phyloP scores from a whole-genome alignment of 1,139 yeast species.

The Lizanozyma gosingica region DNA sequence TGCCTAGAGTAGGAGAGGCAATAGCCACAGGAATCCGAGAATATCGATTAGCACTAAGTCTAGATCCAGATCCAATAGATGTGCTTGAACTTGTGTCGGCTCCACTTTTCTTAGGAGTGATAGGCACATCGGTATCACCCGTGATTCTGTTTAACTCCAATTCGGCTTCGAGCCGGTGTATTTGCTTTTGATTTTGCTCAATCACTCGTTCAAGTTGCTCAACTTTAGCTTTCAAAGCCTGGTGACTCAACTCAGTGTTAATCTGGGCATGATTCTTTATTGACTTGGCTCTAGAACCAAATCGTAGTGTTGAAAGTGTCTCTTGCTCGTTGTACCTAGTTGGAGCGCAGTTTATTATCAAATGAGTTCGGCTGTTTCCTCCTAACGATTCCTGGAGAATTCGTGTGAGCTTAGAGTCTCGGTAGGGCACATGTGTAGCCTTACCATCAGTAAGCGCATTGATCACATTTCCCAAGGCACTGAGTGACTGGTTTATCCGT shows the following conservation, averaged over 20 bases:
- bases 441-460: constrained; percentile 67
- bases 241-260: constrained; percentile 58
- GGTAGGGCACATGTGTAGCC: constrained; percentile 61
- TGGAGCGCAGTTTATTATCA: constrained; percentile 75
- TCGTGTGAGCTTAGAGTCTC: constrained; percentile 79
- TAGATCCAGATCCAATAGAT: not conserved
- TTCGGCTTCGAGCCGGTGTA: constrained; percentile 44
- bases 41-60: not conserved
- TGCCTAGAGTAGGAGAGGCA: not conserved
- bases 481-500: constrained; percentile 70
- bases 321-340: constrained; percentile 53
- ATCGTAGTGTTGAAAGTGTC: constrained; percentile 69
- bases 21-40: not conserved
- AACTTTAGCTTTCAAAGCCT: constrained; percentile 43
- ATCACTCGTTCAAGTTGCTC: constrained; percentile 40
- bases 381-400: constrained; percentile 80
- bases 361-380: constrained; percentile 76
- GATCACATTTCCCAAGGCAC: constrained; percentile 75
- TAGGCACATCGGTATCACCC: constrained; percentile 4
- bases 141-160: constrained; percentile 15
- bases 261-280: constrained; percentile 63
- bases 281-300: constrained; percentile 71
- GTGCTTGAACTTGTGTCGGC: not conserved
- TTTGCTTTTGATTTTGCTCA: constrained; percentile 33
- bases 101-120: not conserved